Evolutionary conservation across 2,329 filamentous ascomycete genomes (phyloP).

Genomic region (Alternaria sp.): DNA sequence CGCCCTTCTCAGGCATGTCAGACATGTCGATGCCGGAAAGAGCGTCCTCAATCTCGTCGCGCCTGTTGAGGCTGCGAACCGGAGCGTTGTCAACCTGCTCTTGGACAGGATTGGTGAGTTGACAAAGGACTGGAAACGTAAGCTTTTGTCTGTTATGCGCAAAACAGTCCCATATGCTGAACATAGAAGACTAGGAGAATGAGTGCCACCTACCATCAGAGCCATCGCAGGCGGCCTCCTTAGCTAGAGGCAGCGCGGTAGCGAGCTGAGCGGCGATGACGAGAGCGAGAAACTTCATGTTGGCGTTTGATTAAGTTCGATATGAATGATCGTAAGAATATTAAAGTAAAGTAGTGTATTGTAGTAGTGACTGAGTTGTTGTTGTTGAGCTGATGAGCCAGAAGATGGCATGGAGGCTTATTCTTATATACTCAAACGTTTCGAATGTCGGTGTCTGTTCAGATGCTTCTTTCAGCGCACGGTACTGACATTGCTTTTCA

Average conservation of each 20-base stretch:
- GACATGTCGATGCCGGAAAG: not conserved
- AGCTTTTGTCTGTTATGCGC: not conserved
- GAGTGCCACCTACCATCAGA: not conserved
- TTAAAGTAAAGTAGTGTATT: not conserved
- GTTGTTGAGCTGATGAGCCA: not conserved
- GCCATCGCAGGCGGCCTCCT: not conserved
- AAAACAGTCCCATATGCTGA: too few species aligned
- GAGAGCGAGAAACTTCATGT: constrained; percentile 3
- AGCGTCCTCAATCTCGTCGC: not conserved
- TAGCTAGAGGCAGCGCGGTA: not conserved
- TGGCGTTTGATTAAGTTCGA: not conserved
- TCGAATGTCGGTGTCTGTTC: not conserved
- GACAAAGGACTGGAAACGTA: not conserved
- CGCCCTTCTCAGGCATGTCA: not conserved
- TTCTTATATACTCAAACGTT: not conserved
- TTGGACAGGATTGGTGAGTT: too few species aligned
- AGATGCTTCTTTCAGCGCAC: constrained; percentile 1
- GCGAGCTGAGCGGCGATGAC: constrained; percentile 1
- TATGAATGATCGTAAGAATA: constrained; percentile 4
- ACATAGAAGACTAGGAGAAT: not conserved
- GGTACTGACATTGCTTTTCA: not conserved
- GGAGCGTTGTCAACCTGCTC: not conserved
- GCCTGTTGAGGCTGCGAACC: not conserved
- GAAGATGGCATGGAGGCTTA: not conserved
- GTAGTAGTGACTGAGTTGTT: constrained; percentile 5